A percentile compares a stretch with the other conserved stretches of the same genome.
These are phyloP conservation scores for Guadua angustifolia DNA, from an alignment of 176 grass and related monocot species.

Conservation along the genomic window DNA sequence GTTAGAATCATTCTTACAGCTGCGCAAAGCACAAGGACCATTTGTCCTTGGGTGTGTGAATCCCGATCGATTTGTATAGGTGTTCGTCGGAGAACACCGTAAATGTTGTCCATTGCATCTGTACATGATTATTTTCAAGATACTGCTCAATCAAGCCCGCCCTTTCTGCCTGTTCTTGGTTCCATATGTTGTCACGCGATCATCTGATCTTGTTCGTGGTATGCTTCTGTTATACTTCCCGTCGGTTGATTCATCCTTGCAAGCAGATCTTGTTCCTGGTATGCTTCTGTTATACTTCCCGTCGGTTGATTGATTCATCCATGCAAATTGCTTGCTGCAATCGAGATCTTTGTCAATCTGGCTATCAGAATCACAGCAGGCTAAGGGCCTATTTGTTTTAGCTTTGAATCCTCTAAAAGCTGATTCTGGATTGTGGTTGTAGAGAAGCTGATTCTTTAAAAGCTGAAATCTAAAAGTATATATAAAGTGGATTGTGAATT, in stretches of 20 bases:
- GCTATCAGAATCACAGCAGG: background rate
- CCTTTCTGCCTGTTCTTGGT: background rate
- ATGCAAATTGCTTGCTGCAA: background rate
- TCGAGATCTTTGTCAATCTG: background rate
- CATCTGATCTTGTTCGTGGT: background rate
- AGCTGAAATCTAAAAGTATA: too few relatives aligned
- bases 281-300: too few relatives aligned
- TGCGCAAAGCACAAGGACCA: conserved; percentile 11
- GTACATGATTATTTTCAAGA: background rate
- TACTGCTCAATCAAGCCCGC: background rate
- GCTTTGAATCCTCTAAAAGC: too few relatives aligned
- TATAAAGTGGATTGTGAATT: too few relatives aligned
- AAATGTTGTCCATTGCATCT: background rate
- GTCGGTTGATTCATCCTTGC: background rate
- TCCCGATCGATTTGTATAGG: background rate
- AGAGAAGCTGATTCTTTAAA: too few relatives aligned
- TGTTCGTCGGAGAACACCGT: background rate
- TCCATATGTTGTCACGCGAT: background rate
- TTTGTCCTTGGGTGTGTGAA: conserved; percentile 17
- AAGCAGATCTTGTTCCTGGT: too few relatives aligned
- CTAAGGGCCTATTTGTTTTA: too few relatives aligned
- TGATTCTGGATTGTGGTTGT: too few relatives aligned
- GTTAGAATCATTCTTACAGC: background rate
- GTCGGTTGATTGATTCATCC: too few relatives aligned
- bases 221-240: background rate